These are phyloP conservation scores for Quercus gilva DNA, from an alignment of 306 rosid genomes.

Conservation along the genomic window DNA sequence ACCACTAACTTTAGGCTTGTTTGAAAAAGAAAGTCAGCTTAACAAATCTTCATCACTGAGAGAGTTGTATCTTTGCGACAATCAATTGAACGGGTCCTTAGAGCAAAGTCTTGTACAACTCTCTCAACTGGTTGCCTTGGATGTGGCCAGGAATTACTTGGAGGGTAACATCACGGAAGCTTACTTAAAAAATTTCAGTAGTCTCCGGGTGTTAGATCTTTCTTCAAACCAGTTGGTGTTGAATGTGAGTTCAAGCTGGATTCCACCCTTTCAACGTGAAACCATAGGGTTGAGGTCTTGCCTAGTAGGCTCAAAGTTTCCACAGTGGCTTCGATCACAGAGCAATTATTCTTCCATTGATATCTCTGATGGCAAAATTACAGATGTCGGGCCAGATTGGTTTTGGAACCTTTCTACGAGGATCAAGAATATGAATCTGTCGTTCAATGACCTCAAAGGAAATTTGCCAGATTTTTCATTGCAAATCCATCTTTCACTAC, in stretches of 20 bases:
- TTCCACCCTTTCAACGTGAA: constrained; percentile 19
- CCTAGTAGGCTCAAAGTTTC: constrained; percentile 9
- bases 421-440: constrained; percentile 1
- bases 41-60: not conserved
- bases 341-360: constrained; percentile 6
- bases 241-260: constrained; percentile 19
- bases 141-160: not conserved
- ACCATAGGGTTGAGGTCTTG: constrained; percentile 6
- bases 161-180: not conserved
- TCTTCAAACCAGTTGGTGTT: constrained; percentile 3
- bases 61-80: constrained; percentile 9
- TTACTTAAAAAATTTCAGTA: not conserved
- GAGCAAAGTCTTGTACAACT: not conserved
- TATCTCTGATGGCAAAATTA: not conserved
- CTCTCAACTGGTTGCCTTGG: constrained; percentile 10
- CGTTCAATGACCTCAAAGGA: not conserved
- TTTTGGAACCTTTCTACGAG: constrained; percentile 20
- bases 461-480: constrained; percentile 14
- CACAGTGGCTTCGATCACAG: constrained; percentile 21
- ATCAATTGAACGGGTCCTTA: not conserved
- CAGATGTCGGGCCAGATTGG: constrained; percentile 13
- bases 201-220: constrained; percentile 11
- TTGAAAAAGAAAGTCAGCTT: too few species aligned
- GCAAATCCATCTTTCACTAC: constrained; percentile 5
- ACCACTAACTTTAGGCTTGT: constrained; percentile 6